Percentiles rank a stretch among this genome's conserved stretches.
Conservation (phyloP, 2,329 filamentous ascomycete species). For the Nothophaeocryptopus gaeumannii region DNA sequence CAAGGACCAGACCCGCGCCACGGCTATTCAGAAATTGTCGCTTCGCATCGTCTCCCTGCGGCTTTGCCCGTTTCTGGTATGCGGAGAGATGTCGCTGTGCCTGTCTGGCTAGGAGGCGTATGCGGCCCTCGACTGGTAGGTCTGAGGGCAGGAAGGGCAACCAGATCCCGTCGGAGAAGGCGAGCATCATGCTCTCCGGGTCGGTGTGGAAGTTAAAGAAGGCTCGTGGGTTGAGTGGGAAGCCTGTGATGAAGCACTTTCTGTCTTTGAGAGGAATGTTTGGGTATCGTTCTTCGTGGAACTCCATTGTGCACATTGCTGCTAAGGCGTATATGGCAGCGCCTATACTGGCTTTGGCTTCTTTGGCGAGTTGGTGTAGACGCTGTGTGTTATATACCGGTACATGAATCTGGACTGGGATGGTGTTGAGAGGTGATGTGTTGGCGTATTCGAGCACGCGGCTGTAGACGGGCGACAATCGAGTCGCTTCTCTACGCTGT, state of each 20-base stretch:
- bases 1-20: conserved; percentile 41
- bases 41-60: conserved; percentile 17
- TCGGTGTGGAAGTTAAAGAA: conserved; percentile 39
- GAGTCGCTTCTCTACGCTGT: conserved; percentile 10
- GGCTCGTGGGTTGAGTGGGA: conserved; percentile 47
- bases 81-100: conserved; percentile 44
- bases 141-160: conserved; percentile 42
- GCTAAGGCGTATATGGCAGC: conserved; percentile 48
- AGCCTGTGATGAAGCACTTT: conserved; percentile 44
- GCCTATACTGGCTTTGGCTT: conserved; percentile 38
- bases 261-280: conserved; percentile 29
- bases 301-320: conserved; percentile 47
- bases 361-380: conserved; percentile 40
- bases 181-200: conserved; percentile 47
- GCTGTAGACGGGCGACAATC: conserved; percentile 35
- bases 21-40: conserved; percentile 35
- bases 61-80: conserved; percentile 44
- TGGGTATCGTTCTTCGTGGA: conserved; percentile 38
- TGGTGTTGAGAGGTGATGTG: conserved; percentile 39
- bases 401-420: conserved; percentile 34
- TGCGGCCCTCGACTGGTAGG: conserved; percentile 38
- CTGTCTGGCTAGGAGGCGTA: conserved; percentile 39
- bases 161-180: conserved; percentile 47
- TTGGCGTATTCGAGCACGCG: conserved; percentile 40
- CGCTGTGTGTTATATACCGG: conserved; percentile 34